Base-by-base conservation (phyloP, 805 yeast genomes). In the Metschnikowia chrysomelidarum region DNA sequence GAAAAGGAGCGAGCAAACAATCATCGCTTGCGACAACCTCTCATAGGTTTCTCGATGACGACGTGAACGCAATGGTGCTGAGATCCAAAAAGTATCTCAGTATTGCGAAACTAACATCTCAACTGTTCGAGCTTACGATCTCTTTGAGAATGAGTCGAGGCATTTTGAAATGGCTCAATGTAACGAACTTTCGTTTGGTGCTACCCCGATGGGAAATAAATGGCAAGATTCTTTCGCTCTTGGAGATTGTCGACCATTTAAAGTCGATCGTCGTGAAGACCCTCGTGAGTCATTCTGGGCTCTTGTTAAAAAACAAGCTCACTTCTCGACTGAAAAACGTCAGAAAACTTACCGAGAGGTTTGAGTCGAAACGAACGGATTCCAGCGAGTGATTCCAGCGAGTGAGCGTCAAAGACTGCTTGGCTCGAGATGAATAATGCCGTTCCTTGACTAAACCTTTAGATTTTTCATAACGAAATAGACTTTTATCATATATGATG, bases 1-100 rank as follows among this genome's bases (percentile, higher is more conserved):
- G 21, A 4, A 32, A 27, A 11, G 6, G 38, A 13, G 19, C 32
- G 10, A 21, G 17, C 19, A 40, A 43, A 17, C 34, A 36, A 11
- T 29, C 39, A 5, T 29, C 41, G 3, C 26, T 32, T 5, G 31
- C 28, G 7, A 27, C 42, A 4, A 35, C 32, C 11, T 25, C 30
- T 13, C 19, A 17, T 1, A 30, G 20, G 9, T 47, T 37, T 18
- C 41, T 31, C 13, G 40, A 43, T 10, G 32, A 34, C 4, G 51
- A 67, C 14, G 50, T 65, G 15, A 57, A 76, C 17, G 73, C 76
- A 44, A 87, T 91, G 96, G 61, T 87, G 4, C 61, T 68, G 28
- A 65, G 97, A 30, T 87, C 97, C 0, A 75, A 85, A 18, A 76
- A 75, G 38, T 86, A 76, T 53, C 68, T 84, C 57, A 81, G 85